Conservation (phyloP, 345 rosid genomes). For the Laguncularia racemosa region DNA sequence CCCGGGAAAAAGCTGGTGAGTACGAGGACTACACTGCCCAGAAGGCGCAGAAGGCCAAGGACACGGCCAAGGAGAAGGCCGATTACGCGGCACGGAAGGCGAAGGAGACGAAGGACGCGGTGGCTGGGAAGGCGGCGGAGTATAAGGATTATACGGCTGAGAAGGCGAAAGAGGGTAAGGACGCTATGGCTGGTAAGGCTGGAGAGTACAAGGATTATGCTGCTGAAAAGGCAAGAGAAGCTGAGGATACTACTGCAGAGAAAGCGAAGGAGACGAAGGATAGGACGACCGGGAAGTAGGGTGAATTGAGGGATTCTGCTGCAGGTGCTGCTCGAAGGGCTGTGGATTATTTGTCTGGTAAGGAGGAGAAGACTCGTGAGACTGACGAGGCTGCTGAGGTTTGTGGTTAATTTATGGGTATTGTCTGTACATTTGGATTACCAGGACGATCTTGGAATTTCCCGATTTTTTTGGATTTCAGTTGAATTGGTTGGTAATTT, state of each 20-base stretch:
- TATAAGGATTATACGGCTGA: constrained; percentile 6
- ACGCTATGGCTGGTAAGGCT: constrained; percentile 1
- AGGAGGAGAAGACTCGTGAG: constrained; percentile 39
- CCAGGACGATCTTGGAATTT: too few relatives aligned
- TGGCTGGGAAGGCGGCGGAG: constrained; percentile 11
- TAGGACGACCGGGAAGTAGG: constrained; percentile 22
- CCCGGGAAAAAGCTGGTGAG: constrained; percentile 15
- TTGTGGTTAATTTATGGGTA: background rate
- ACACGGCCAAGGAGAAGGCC: constrained; percentile 9
- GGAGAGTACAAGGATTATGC: constrained; percentile 7
- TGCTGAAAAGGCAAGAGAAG: constrained; percentile 20
- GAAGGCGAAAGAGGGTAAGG: constrained; percentile 15
- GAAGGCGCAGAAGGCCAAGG: constrained; percentile 12
- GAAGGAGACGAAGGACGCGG: constrained; percentile 9
- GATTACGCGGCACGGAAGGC: constrained; percentile 15
- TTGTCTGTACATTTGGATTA: background rate
- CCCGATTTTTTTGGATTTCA: too few relatives aligned
- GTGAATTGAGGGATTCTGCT: constrained; percentile 41
- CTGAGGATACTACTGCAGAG: constrained; percentile 17
- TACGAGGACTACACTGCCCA: constrained; percentile 8
- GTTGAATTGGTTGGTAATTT: too few relatives aligned
- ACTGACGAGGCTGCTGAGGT: constrained; percentile 39
- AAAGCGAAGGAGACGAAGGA: constrained; percentile 35
- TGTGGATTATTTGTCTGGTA: constrained; percentile 40
- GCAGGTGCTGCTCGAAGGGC: constrained; percentile 53